Conservation (phyloP, 164 flowering plant genomes). For the Liquidambar formosana region DNA sequence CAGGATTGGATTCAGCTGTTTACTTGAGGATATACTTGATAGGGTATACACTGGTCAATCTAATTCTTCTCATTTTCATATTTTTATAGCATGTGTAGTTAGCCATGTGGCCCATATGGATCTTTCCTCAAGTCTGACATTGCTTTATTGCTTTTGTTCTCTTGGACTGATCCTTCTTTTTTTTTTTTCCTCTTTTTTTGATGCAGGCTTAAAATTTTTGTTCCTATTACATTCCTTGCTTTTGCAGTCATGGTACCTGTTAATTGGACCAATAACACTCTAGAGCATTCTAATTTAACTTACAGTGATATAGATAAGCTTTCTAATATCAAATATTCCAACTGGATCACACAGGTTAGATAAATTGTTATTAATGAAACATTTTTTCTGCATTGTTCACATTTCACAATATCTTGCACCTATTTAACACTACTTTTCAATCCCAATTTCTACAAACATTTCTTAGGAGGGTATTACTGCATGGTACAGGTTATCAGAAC, state of each 20-base stretch:
- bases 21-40: conserved; percentile 71
- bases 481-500: background rate
- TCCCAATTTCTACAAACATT: too few relatives aligned
- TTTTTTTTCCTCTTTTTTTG: conserved; percentile 6
- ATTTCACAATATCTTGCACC: background rate
- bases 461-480: background rate
- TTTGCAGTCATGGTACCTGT: conserved; percentile 74
- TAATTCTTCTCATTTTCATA: too few relatives aligned
- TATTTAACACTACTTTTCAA: too few relatives aligned
- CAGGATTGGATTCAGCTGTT: conserved; percentile 84
- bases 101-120: background rate
- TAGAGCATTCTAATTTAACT: conserved; percentile 38
- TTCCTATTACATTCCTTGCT: conserved; percentile 65
- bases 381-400: background rate
- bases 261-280: conserved; percentile 64
- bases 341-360: conserved; percentile 54
- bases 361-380: background rate
- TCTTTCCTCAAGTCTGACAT: background rate
- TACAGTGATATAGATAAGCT: conserved; percentile 68
- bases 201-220: conserved; percentile 79
- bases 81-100: background rate
- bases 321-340: conserved; percentile 76
- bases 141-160: background rate
- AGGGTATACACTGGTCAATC: conserved; percentile 46
- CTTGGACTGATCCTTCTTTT: conserved; percentile 1